These are phyloP conservation scores for Tetrahymena elliotti DNA, from an alignment of 73 alveolate genomes.

Conservation along the genomic window DNA sequence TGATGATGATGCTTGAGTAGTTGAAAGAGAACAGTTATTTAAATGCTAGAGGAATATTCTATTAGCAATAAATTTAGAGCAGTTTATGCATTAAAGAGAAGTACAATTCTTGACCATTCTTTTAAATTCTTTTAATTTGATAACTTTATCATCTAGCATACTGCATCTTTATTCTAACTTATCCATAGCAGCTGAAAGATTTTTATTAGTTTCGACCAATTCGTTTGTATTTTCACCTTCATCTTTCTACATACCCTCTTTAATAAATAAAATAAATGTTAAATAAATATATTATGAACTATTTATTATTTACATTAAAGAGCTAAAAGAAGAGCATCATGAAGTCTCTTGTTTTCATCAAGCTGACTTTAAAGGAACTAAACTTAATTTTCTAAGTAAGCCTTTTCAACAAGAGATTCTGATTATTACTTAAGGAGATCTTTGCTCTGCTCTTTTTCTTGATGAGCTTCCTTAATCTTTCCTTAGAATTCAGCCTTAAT, in stretches of 20 bases:
- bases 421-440: neutral
- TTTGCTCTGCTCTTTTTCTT: slow-evolving; percentile 35
- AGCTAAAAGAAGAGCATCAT: slow-evolving; percentile 37
- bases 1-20: neutral
- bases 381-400: slow-evolving; percentile 35
- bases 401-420: slow-evolving; percentile 39
- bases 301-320: slow-evolving; percentile 7
- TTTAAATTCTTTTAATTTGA: slow-evolving; percentile 37
- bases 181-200: slow-evolving; percentile 49
- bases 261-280: neutral
- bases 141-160: slow-evolving; percentile 39
- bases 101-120: slow-evolving; percentile 36
- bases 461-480: slow-evolving; percentile 5
- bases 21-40: neutral
- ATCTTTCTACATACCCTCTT: slow-evolving; percentile 7
- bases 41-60: slow-evolving; percentile 28
- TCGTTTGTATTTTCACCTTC: slow-evolving; percentile 18
- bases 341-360: slow-evolving; percentile 40
- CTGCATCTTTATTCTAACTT: slow-evolving; percentile 49
- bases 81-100: slow-evolving; percentile 32
- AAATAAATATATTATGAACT: neutral
- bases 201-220: slow-evolving; percentile 41
- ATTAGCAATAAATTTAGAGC: slow-evolving; percentile 22
- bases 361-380: slow-evolving; percentile 20
- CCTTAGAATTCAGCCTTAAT: slow-evolving; percentile 19